Base-by-base conservation (phyloP, 257 asterid species). In the Agastache rugosa region DNA sequence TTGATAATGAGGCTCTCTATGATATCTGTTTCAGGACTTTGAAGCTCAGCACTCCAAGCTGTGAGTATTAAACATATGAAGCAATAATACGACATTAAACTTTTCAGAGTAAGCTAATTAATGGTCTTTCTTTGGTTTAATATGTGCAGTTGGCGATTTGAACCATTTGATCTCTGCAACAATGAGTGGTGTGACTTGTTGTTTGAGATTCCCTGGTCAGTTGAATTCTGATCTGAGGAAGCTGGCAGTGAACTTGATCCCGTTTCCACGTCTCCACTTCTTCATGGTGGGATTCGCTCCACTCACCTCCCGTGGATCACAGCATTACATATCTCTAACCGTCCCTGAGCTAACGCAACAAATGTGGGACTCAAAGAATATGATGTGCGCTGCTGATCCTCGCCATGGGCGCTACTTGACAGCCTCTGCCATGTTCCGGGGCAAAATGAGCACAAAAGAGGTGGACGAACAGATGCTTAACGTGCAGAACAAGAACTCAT, bases 361-460 rank as follows among this genome's bases (percentile, higher is more conserved):
- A 80, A 89, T 91, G 97, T 91, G 97, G 96, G 97, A 91, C 65
- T 63, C 97, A 2, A 91, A 91, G 88, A 91, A 89, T 90, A 91
- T 91, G 97, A 91, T 91, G 97, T 91, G 97, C 11, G 97, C 97
- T 3, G 97, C 97, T 61, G 97, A 91, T 69, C 97, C 97, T 2
- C 92, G 97, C 66, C 97, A 91, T 11, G 96, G 96, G 11, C 93
- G 96, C 60, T 91, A 91, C 87, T 80, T 91, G 63, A 89, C 97
- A 0, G 96, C 91, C 73, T 91, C 97, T 0, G 97, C 96, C 73
- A 91, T 91, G 97, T 91, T 91, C 86, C 71, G 96, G 17, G 97
- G 97, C 8, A 91, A 91, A 76, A 91, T 91, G 97, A 91, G 96
- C 91, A 91, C 97, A 2, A 91, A 91, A 60, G 96, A 91, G 75